A percentile compares a stretch with the other conserved stretches of the same genome.
These are phyloP conservation scores for Theobroma grandiflorum DNA, from an alignment of 441 rosid species.

Conservation along the genomic window DNA sequence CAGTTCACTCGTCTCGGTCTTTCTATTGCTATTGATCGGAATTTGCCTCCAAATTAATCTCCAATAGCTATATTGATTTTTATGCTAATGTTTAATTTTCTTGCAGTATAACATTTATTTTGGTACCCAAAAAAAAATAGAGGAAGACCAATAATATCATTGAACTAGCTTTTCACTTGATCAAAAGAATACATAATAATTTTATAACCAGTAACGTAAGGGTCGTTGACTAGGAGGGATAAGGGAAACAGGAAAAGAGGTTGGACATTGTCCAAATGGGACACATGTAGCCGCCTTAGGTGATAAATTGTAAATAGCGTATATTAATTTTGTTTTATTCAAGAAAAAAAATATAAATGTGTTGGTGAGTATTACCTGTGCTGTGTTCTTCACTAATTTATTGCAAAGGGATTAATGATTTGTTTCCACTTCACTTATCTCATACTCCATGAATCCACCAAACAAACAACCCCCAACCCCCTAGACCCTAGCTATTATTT, in stretches of 20 bases:
- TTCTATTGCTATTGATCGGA: constrained; percentile 13
- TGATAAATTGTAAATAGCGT: not conserved
- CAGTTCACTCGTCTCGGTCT: not conserved
- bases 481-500: too few relatives aligned
- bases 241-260: not conserved
- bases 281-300: constrained; percentile 23
- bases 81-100: not conserved
- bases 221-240: not conserved
- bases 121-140: too few relatives aligned
- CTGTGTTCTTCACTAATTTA: not conserved
- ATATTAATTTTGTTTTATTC: not conserved
- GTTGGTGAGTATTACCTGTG: not conserved
- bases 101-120: too few relatives aligned
- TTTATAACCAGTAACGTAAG: too few relatives aligned
- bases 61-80: not conserved
- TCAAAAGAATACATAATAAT: too few relatives aligned
- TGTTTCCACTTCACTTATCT: constrained; percentile 28
- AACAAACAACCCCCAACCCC: not conserved
- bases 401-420: constrained; percentile 31
- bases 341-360: too few relatives aligned
- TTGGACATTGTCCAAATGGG: not conserved
- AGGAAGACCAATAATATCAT: too few relatives aligned
- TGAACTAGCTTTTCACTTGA: too few relatives aligned
- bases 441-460: not conserved
- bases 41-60: constrained; percentile 23